A percentile compares a stretch with the other conserved stretches of the same genome.
These are phyloP conservation scores for Helianthus tuberosus DNA, from an alignment of 129 eudicot genomes.

Conservation along the genomic window DNA sequence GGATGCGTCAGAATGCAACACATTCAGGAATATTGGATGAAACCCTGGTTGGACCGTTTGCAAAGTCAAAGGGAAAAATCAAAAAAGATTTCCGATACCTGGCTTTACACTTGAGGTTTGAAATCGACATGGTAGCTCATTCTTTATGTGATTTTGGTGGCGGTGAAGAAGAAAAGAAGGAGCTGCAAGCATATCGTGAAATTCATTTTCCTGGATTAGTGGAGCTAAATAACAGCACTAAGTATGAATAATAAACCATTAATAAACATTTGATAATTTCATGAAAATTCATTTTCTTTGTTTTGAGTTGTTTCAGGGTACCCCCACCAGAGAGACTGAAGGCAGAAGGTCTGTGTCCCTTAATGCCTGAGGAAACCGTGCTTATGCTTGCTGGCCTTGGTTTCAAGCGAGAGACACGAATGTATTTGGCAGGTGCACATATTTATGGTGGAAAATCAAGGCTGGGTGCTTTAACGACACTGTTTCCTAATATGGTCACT, in stretches of 20 bases:
- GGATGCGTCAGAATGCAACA: constrained; percentile 86
- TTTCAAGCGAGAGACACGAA: constrained; percentile 77
- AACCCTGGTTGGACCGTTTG: constrained; percentile 80
- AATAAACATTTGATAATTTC: neutral
- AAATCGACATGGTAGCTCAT: constrained; percentile 99
- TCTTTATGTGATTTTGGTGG: constrained; percentile 97
- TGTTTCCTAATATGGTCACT: constrained; percentile 90
- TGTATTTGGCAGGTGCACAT: constrained; percentile 92
- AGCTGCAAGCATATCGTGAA: constrained; percentile 86
- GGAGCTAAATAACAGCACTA: constrained; percentile 56
- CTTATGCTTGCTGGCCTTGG: constrained; percentile 99
- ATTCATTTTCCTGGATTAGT: constrained; percentile 80
- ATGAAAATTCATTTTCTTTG: neutral
- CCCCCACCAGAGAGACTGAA: constrained; percentile 76
- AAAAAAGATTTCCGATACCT: constrained; percentile 64
- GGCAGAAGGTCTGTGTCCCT: constrained; percentile 87
- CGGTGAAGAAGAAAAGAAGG: constrained; percentile 85
- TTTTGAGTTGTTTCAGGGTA: constrained; percentile 45
- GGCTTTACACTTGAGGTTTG: constrained; percentile 95
- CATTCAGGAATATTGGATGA: constrained; percentile 68
- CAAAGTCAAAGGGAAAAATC: constrained; percentile 55
- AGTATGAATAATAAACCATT: constrained; percentile 47
- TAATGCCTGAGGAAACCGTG: constrained; percentile 97
- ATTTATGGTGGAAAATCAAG: constrained; percentile 92
- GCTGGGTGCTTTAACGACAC: constrained; percentile 67